Base-by-base conservation (phyloP, 768 basidiomycete species). In the Naganishia vaughanmartiniae region DNA sequence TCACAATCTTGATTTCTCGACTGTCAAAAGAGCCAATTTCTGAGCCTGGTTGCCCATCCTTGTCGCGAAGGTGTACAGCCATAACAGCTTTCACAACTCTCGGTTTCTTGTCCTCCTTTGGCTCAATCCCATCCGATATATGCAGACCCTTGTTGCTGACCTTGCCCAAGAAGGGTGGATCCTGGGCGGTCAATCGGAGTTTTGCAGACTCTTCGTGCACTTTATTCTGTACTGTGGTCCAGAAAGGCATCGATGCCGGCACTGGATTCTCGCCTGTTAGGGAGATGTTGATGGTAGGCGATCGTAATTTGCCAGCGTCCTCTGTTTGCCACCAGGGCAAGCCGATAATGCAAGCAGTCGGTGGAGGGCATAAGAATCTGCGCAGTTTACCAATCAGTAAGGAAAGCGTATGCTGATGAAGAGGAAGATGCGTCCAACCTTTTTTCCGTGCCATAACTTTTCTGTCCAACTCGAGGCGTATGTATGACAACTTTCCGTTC, bases 381-480 rank as follows among this genome's bases (percentile, higher is more conserved):
- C 31, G 46, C 24, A 31, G 26, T 6, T 2, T 66, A 12, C 42
- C 28, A n/a, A 26, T 63, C 21, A 14, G 33, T 21, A 54, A 54
- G 28, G 31, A 42, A 24, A 21, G 31, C 30, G n/a, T 24, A 26
- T 36, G 30, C 33, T 19, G 12, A 46, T 31, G 24, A 1, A 42
- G 2, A 30, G 5, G 53, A 34, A 39, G n/a, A 17, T 24, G 28
- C 17, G 21, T 57, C 76, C 65, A 72, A 90, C 90, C 94, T 86
- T 81, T 96, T 96, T 81, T 97, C 94, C 21, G 90, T 93, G 45
- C 93, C 94, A 79, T 97, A 98, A 11, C 91, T 93, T 79, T 97
- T 95, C 84, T 98, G 95, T 3, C 92, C 95, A 34, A 97, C 93
- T 78, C 90, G 93, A 79, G 90, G 92, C n/a, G 92, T 94, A 91